These are phyloP conservation scores for Ceriops tagal DNA, from an alignment of 345 rosid species.

Conservation along the genomic window DNA sequence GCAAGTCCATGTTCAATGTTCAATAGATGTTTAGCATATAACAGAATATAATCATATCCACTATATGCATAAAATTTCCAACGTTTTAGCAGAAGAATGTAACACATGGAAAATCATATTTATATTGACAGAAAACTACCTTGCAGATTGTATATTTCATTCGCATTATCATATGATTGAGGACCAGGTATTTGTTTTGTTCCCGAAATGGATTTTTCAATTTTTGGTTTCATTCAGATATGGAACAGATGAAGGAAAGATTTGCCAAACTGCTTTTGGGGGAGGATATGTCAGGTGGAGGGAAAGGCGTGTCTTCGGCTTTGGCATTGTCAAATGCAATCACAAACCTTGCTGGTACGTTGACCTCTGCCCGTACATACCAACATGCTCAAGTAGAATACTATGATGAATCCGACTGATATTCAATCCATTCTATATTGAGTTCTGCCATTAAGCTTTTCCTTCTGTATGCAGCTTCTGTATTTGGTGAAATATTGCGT, in stretches of 20 bases:
- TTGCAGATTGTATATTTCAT: no score
- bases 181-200: not conserved
- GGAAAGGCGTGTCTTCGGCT: constrained; percentile 47
- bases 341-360: constrained; percentile 44
- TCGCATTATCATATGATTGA: no score
- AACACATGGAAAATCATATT: no score
- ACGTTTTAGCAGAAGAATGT: no score
- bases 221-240: constrained; percentile 18
- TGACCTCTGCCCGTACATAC: not conserved
- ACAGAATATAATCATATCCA: no score
- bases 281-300: constrained; percentile 52
- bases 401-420: not conserved
- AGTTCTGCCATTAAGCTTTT: not conserved
- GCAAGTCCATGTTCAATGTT: constrained; percentile 14
- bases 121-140: no score
- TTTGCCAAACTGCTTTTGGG: constrained; percentile 45
- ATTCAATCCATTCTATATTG: not conserved
- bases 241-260: constrained; percentile 44
- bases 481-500: constrained; percentile 39
- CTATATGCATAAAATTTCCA: no score
- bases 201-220: no score
- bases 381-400: not conserved
- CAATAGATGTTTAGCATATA: no score
- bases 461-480: constrained; percentile 35
- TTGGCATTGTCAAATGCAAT: constrained; percentile 47